Evolutionary conservation across 176 grass and related monocot genomes (phyloP).

Genomic region (Olyra latifolia): DNA sequence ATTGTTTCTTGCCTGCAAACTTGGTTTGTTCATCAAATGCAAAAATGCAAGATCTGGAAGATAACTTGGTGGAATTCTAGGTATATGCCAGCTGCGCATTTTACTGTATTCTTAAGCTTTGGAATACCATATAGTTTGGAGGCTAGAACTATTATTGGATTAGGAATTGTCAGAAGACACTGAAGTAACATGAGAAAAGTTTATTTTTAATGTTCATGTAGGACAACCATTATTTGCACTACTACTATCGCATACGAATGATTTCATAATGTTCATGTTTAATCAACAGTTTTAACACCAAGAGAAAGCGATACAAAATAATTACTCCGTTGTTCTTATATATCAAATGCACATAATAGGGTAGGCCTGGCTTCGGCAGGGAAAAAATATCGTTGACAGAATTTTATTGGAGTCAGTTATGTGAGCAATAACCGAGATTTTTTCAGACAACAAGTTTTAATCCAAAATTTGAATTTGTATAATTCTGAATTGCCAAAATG

Average conservation of each 20-base stretch:
- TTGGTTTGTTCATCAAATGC: background rate
- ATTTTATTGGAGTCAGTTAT: no score
- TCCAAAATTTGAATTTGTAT: no score
- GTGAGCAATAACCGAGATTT: no score
- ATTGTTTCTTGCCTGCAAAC: constrained; percentile 1
- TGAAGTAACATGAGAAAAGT: background rate
- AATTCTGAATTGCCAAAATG: no score
- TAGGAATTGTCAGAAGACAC: background rate
- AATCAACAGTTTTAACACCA: background rate
- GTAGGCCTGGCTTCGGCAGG: no score
- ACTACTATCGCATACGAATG: background rate
- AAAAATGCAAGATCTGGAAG: constrained; percentile 21
- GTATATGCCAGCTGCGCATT: background rate
- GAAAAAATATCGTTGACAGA: no score
- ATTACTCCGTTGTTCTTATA: background rate
- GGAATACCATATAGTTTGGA: background rate
- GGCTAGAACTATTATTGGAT: background rate
- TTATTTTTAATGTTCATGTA: background rate
- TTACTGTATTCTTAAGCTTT: background rate
- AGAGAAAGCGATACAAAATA: background rate
- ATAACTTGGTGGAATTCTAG: background rate
- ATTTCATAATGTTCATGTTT: background rate
- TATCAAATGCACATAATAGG: background rate
- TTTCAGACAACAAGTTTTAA: no score
- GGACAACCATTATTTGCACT: background rate